Conservation (phyloP, 768 basidiomycete species). For the Calocybe cyanea region DNA sequence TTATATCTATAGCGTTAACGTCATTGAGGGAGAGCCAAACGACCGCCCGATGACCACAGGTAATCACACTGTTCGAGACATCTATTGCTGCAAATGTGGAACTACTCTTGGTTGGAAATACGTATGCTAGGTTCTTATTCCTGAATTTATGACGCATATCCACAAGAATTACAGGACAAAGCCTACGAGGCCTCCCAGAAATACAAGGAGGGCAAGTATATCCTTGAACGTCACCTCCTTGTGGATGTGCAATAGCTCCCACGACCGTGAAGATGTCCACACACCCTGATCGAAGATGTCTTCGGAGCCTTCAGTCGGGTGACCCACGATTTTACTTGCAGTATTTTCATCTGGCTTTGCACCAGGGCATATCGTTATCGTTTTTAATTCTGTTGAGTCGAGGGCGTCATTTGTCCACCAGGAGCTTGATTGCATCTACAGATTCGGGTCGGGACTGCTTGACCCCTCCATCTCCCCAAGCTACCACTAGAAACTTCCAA, state of each 20-base stretch:
- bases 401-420: conserved; percentile 6
- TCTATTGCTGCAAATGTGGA: conserved; percentile 89
- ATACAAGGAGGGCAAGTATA: conserved; percentile 98
- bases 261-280: background rate
- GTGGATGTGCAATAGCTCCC: conserved; percentile 70
- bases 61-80: conserved; percentile 93
- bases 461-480: conserved; percentile 5
- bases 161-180: conserved; percentile 58
- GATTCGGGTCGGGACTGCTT: conserved; percentile 6
- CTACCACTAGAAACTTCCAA: conserved; percentile 2
- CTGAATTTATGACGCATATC: background rate
- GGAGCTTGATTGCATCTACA: background rate
- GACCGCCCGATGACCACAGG: conserved; percentile 98
- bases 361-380: conserved; percentile 23
- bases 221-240: conserved; percentile 91
- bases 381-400: conserved; percentile 3
- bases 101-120: conserved; percentile 97
- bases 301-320: background rate
- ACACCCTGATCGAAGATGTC: background rate
- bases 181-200: conserved; percentile 89
- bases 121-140: conserved; percentile 49
- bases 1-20: conserved; percentile 67
- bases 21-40: conserved; percentile 82
- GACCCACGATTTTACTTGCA: conserved; percentile 9
- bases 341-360: conserved; percentile 16